Percentiles rank a stretch among this genome's conserved stretches.
phyloP scores from a whole-genome alignment of 371 early-diverging fungal genomes.

The Lichtheimia hyalospora region DNA sequence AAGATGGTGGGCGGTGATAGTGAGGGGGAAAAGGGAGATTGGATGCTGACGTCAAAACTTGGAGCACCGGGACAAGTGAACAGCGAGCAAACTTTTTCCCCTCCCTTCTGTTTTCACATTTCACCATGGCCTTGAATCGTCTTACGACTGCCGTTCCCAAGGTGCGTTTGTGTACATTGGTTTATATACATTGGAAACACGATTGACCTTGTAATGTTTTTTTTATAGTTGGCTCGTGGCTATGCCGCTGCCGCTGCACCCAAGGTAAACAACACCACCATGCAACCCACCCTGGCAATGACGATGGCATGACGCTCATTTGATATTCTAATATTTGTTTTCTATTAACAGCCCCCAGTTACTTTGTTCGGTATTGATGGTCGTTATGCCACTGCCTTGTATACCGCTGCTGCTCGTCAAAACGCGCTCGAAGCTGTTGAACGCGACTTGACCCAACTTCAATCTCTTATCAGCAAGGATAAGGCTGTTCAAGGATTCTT shows the following conservation, averaged over 20 bases:
- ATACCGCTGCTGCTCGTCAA: constrained; percentile 89
- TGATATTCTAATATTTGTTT: background rate
- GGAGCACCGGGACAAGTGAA: no score
- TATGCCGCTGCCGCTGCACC: constrained; percentile 51
- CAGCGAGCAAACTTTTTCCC: no score
- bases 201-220: constrained; percentile 7
- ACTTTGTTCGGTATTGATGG: constrained; percentile 92
- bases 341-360: constrained; percentile 69
- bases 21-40: no score
- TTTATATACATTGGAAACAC: background rate
- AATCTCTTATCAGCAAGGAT: constrained; percentile 72
- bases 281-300: no score
- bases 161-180: constrained; percentile 17
- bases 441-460: constrained; percentile 74
- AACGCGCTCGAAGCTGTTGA: constrained; percentile 84
- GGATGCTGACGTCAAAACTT: no score
- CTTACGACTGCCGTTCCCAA: constrained; percentile 45
- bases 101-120: no score
- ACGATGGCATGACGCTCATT: no score
- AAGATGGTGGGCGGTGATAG: no score
- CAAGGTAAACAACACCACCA: constrained; percentile 41
- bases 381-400: constrained; percentile 96
- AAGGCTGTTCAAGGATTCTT: constrained; percentile 68
- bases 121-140: constrained; percentile 46
- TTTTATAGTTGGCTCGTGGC: constrained; percentile 51